Conservation (phyloP, 2,329 filamentous ascomycete species). For the Capronia coronata region DNA sequence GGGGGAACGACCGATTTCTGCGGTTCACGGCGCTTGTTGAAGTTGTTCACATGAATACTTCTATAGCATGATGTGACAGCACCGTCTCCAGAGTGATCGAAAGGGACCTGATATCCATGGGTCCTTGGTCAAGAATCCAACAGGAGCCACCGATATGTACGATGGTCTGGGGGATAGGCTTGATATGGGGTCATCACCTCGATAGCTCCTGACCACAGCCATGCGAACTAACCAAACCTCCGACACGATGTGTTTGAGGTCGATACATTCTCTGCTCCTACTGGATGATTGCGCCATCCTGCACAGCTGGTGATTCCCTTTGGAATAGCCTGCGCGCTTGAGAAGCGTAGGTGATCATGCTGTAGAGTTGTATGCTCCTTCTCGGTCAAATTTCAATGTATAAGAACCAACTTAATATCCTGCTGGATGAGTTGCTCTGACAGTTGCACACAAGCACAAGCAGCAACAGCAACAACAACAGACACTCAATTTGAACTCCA, state of each 20-base stretch:
- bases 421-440: too few species aligned
- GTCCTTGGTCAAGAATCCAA: neutral
- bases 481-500: neutral
- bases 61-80: neutral
- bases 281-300: neutral
- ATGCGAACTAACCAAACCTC: neutral
- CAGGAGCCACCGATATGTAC: neutral
- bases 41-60: neutral
- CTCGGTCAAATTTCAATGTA: neutral
- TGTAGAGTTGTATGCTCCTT: neutral
- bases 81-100: neutral
- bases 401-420: neutral
- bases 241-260: neutral
- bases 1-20: too few species aligned
- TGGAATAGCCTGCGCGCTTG: neutral
- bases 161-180: neutral
- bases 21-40: neutral
- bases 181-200: neutral
- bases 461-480: neutral
- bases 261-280: neutral
- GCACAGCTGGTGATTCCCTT: neutral
- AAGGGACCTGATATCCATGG: neutral
- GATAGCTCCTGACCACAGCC: neutral
- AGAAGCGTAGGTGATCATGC: neutral
- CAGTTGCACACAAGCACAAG: too few species aligned